Evolutionary conservation across 768 basidiomycete species (phyloP).

Genomic region (Lactarius hatsudake): DNA sequence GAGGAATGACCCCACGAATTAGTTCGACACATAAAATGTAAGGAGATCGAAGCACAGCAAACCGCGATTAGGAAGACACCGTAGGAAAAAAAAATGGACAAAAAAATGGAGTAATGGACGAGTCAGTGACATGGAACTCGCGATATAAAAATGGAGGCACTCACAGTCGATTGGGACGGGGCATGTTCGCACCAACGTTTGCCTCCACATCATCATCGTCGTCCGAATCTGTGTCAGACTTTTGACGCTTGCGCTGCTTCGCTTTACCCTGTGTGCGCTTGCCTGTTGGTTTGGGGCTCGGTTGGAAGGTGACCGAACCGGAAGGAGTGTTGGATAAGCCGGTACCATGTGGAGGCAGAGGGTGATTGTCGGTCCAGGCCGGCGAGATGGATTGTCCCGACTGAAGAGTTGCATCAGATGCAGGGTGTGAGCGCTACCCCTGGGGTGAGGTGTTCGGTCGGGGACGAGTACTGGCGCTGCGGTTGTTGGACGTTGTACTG

Average conservation of each 20-base stretch:
- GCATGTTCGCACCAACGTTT: background rate
- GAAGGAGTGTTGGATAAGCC: conserved; percentile 4
- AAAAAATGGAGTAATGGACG: background rate
- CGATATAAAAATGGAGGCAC: background rate
- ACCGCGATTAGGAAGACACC: background rate
- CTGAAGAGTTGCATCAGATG: conserved; percentile 7
- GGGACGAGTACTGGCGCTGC: background rate
- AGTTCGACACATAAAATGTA: background rate
- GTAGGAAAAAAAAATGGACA: background rate
- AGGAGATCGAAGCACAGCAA: background rate
- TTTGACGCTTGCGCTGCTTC: conserved; percentile 13
- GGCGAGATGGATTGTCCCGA: conserved; percentile 22
- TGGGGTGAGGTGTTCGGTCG: conserved; percentile 5
- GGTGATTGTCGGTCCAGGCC: conserved; percentile 4
- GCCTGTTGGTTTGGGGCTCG: background rate
- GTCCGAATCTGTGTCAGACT: conserved; percentile 15
- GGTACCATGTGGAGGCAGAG: conserved; percentile 7
- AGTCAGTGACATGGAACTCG: conserved; percentile 10
- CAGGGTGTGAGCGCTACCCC: conserved; percentile 1
- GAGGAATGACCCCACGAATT: background rate
- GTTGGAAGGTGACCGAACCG: background rate
- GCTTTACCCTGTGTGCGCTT: background rate
- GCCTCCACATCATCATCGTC: conserved; percentile 9
- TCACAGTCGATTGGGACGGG: conserved; percentile 23
- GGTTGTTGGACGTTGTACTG: background rate